Percentiles rank a stretch among this genome's conserved stretches.
Conservation (phyloP, 2,329 filamentous ascomycete species). For the Epichloe gansuensis region DNA sequence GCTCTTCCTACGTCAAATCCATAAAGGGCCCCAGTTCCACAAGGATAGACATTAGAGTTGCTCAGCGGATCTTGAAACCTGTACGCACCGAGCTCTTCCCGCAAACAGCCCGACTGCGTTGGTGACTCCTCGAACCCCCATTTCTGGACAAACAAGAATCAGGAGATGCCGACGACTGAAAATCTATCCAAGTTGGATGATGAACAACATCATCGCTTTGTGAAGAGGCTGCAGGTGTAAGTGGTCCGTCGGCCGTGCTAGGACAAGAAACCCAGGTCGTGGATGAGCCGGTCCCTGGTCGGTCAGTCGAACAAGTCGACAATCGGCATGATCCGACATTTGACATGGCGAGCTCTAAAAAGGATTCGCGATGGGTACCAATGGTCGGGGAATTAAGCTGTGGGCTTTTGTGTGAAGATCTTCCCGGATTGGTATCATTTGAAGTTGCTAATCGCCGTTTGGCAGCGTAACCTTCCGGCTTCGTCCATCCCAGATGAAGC, state of each 20-base stretch:
- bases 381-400: background rate
- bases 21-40: background rate
- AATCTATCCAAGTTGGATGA: background rate
- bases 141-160: conserved; percentile 2
- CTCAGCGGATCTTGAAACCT: background rate
- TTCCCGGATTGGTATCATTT: background rate
- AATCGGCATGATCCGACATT: background rate
- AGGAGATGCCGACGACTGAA: conserved; percentile 2
- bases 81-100: background rate
- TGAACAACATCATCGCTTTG: conserved; percentile 2
- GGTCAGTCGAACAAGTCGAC: background rate
- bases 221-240: conserved; percentile 5
- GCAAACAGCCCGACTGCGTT: conserved; percentile 1
- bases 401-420: background rate
- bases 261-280: background rate
- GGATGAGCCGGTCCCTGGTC: background rate
- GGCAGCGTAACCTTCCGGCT: background rate
- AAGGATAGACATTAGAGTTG: background rate
- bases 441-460: background rate
- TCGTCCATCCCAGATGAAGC: background rate
- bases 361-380: background rate
- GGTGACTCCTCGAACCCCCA: conserved; percentile 1
- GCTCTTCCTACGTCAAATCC: background rate
- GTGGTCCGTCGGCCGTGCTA: background rate
- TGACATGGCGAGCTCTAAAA: background rate